phyloP scores from a whole-genome alignment of 495 filamentous ascomycete genomes.

The Hypoxylon trugodes region DNA sequence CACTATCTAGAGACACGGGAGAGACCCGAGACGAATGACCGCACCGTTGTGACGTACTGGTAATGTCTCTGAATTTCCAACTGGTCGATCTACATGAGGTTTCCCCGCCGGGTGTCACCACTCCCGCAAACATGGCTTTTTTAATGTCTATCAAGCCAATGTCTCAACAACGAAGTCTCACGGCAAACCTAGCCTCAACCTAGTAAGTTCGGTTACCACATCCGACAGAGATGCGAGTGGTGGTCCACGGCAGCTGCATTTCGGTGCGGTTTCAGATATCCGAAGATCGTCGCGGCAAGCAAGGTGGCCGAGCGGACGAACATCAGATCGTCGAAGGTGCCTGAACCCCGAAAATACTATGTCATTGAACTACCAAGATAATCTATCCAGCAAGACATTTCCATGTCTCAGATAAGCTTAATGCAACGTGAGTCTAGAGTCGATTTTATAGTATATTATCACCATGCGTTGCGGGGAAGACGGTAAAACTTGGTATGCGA shows the following conservation, averaged over 20 bases:
- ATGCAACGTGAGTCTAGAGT: constrained; percentile 15
- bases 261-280: constrained; percentile 24
- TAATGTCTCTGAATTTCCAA: too few species aligned
- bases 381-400: constrained; percentile 15
- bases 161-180: constrained; percentile 5
- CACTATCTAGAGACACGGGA: constrained; percentile 4
- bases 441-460: not conserved
- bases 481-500: constrained; percentile 1
- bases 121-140: constrained; percentile 7
- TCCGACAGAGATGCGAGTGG: constrained; percentile 19
- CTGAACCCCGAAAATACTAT: not conserved
- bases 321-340: constrained; percentile 17
- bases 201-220: constrained; percentile 12
- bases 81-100: too few species aligned
- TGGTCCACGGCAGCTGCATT: constrained; percentile 15
- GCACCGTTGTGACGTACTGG: constrained; percentile 1
- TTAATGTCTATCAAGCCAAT: constrained; percentile 8
- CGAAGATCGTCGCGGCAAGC: constrained; percentile 18
- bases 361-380: constrained; percentile 20
- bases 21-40: not conserved
- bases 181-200: not conserved
- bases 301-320: constrained; percentile 21
- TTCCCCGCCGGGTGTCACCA: constrained; percentile 11
- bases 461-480: constrained; percentile 3
- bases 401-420: constrained; percentile 35